These are phyloP conservation scores for Castanea sativa DNA, from an alignment of 306 rosid genomes.

Conservation along the genomic window DNA sequence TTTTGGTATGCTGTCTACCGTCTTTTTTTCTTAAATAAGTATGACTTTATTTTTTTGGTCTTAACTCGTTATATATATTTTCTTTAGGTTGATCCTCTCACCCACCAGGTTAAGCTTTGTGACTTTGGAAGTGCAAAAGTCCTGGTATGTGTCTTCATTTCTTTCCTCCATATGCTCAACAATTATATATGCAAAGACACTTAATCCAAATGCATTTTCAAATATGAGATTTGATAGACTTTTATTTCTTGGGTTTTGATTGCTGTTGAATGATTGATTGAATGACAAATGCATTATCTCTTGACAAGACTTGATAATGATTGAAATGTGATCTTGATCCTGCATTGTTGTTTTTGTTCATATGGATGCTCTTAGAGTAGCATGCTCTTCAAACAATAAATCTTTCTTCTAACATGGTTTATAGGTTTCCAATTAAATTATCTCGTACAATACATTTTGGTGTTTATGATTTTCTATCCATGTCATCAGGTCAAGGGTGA, in stretches of 20 bases:
- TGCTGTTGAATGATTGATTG: neutral
- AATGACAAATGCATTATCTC: neutral
- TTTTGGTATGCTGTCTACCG: constrained; percentile 56
- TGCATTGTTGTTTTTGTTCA: neutral
- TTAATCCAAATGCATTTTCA: neutral
- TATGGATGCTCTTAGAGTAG: neutral
- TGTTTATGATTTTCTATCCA: constrained; percentile 11
- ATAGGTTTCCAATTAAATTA: neutral
- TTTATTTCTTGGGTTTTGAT: neutral
- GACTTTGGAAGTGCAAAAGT: constrained; percentile 98
- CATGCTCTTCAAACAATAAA: neutral
- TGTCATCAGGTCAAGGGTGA: constrained; percentile 74
- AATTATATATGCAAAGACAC: neutral
- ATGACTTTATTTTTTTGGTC: neutral
- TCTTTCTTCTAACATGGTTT: neutral
- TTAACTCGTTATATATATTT: constrained; percentile 13
- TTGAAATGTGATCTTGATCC: neutral
- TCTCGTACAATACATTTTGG: neutral
- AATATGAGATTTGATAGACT: no score
- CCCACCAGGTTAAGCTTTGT: constrained; percentile 93
- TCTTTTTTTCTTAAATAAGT: neutral
- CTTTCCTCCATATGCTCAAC: constrained; percentile 6
- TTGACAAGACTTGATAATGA: neutral
- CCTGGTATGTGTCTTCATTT: constrained; percentile 54
- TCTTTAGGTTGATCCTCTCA: constrained; percentile 79